Evolutionary conservation across 768 basidiomycete genomes (phyloP).

Genomic region (Lentinula guzmanii): DNA sequence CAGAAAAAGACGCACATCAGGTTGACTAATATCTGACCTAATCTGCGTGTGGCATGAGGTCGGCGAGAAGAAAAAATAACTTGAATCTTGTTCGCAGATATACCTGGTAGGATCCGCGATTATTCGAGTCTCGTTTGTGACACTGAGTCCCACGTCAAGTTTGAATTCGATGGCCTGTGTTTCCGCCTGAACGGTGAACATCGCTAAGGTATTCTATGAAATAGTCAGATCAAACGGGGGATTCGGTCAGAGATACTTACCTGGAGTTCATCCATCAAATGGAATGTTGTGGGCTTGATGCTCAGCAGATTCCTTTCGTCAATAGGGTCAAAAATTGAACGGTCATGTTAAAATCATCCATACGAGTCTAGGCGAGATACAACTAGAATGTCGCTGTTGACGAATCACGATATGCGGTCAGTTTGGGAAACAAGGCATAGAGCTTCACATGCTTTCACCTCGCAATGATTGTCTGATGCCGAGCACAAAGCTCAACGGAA

Average conservation of each 20-base stretch:
- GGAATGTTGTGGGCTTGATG: neutral
- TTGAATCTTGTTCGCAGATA: no score
- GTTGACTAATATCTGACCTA: conserved; percentile 7
- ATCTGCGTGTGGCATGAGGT: neutral
- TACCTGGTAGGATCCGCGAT: neutral
- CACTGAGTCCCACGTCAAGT: neutral
- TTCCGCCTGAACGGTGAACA: conserved; percentile 3
- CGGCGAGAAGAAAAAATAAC: no score
- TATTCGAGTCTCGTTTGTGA: neutral
- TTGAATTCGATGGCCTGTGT: neutral
- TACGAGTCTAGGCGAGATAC: conserved; percentile 5
- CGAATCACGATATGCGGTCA: neutral
- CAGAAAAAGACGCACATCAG: conserved; percentile 2
- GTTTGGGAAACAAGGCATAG: no score
- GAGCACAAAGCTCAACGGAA: conserved; percentile 4
- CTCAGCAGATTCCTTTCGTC: conserved; percentile 4
- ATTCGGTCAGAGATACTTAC: neutral
- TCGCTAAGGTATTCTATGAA: neutral
- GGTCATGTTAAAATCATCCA: neutral
- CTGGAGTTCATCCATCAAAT: conserved; percentile 4
- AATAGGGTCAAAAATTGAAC: neutral
- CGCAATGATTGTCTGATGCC: conserved; percentile 7
- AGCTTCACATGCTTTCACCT: neutral
- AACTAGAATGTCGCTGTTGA: conserved; percentile 4
- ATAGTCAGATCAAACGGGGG: neutral